phyloP scores from a whole-genome alignment of 2,329 filamentous ascomycete species.

The Ophiocordyceps australis region DNA sequence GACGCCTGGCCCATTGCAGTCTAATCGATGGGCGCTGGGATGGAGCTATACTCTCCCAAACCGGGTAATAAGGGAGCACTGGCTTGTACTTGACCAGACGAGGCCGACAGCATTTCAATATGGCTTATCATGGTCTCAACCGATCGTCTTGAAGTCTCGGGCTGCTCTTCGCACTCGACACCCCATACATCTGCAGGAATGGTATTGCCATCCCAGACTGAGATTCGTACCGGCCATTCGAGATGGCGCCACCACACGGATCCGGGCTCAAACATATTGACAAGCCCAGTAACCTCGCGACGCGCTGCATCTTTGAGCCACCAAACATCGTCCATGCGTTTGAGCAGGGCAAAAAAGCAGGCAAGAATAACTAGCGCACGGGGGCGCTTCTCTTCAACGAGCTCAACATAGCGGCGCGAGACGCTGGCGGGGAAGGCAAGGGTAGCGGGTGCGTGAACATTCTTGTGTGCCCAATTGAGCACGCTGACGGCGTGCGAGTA shows the following conservation, averaged over 20 bases:
- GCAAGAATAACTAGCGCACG: slow-evolving; percentile 45
- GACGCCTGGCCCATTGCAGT: too few species aligned
- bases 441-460: slow-evolving; percentile 36
- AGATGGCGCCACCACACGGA: slow-evolving; percentile 43
- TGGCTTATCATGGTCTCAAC: slow-evolving; percentile 19
- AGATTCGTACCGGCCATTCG: slow-evolving; percentile 41
- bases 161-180: slow-evolving; percentile 25
- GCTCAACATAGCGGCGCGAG: slow-evolving; percentile 39
- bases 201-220: slow-evolving; percentile 31
- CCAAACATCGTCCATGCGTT: slow-evolving; percentile 44
- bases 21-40: too few species aligned
- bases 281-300: slow-evolving; percentile 45
- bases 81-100: slow-evolving; percentile 13
- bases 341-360: slow-evolving; percentile 48
- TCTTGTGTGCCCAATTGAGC: slow-evolving; percentile 47
- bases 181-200: slow-evolving; percentile 42
- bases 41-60: too few species aligned
- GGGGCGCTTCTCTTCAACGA: slow-evolving; percentile 38
- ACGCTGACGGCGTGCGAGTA: slow-evolving; percentile 48
- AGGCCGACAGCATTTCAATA: slow-evolving; percentile 20
- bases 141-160: slow-evolving; percentile 12
- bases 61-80: slow-evolving; percentile 9
- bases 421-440: slow-evolving; percentile 48
- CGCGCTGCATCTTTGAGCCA: slow-evolving; percentile 51
- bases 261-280: slow-evolving; percentile 37